Conservation (phyloP, 306 rosid genomes). For the Trifolium subterraneum region DNA sequence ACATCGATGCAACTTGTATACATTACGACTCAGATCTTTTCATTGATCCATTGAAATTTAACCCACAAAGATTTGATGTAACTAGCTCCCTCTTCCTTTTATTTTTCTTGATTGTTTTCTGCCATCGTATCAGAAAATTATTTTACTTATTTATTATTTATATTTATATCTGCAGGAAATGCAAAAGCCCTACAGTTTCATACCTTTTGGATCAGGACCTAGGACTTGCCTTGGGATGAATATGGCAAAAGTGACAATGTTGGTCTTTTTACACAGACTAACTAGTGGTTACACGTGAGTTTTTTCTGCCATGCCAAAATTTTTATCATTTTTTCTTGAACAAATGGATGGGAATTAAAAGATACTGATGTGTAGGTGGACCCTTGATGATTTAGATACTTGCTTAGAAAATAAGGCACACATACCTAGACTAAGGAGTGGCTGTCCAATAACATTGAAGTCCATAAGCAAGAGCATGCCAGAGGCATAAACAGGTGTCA, state of each 20-base stretch:
- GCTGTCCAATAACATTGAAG: slow-evolving; percentile 75
- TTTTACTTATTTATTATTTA: neutral
- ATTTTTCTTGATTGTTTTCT: neutral
- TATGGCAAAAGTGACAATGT: slow-evolving; percentile 73
- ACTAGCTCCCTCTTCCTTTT: slow-evolving; percentile 28
- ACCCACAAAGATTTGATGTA: slow-evolving; percentile 83
- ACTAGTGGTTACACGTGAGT: slow-evolving; percentile 69
- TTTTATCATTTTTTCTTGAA: slow-evolving; percentile 5
- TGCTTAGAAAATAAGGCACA: slow-evolving; percentile 75
- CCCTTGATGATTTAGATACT: slow-evolving; percentile 64
- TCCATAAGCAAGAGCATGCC: slow-evolving; percentile 45
- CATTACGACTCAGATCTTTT: slow-evolving; percentile 66
- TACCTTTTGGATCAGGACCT: slow-evolving; percentile 78
- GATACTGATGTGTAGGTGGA: slow-evolving; percentile 57
- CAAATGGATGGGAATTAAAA: slow-evolving; percentile 8
- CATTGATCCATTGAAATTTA: slow-evolving; percentile 65
- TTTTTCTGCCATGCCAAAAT: slow-evolving; percentile 19
- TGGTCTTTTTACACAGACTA: slow-evolving; percentile 66
- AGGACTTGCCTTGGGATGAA: slow-evolving; percentile 79
- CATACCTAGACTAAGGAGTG: slow-evolving; percentile 67
- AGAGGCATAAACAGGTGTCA: slow-evolving; percentile 13
- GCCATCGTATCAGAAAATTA: slow-evolving; percentile 1
- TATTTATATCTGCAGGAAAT: slow-evolving; percentile 53
- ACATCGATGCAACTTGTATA: slow-evolving; percentile 71
- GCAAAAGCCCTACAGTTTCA: slow-evolving; percentile 70